Evolutionary conservation across 108 stramenopile genomes (phyloP).

Genomic region (Cyclotella distinguenda): DNA sequence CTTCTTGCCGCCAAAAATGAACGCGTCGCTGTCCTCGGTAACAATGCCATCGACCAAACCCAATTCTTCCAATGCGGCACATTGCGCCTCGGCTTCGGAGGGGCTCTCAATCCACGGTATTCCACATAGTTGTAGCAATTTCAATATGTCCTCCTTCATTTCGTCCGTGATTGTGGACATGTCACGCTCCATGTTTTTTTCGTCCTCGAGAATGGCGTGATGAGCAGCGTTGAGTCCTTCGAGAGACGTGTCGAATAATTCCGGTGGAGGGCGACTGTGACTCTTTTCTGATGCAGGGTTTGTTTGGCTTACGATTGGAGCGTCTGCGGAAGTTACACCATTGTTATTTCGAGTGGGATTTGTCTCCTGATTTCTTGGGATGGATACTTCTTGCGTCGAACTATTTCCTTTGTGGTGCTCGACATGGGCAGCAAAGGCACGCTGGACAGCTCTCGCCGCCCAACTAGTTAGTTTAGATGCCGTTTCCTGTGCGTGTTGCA

Average conservation of each 20-base stretch:
- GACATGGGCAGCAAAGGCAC: constrained; percentile 75
- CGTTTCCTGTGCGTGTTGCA: constrained; percentile 78
- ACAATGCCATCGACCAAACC: constrained; percentile 97
- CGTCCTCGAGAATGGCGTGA: constrained; percentile 37
- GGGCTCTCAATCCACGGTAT: constrained; percentile 96
- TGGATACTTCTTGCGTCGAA: constrained; percentile 13
- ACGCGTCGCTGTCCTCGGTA: constrained; percentile 97
- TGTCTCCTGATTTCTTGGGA: constrained; percentile 6
- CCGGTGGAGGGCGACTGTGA: constrained; percentile 9
- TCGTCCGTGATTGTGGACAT: constrained; percentile 90
- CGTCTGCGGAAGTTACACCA: constrained; percentile 17
- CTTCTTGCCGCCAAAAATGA: constrained; percentile 93
- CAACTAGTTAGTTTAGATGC: constrained; percentile 85
- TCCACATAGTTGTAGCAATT: constrained; percentile 88
- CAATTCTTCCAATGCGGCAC: constrained; percentile 80
- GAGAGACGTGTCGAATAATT: constrained; percentile 42
- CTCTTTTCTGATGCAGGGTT: constrained; percentile 5
- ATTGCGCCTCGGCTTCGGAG: constrained; percentile 98
- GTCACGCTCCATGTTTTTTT: constrained; percentile 69
- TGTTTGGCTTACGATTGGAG: background rate
- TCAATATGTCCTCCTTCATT: constrained; percentile 91
- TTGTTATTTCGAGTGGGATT: constrained; percentile 17
- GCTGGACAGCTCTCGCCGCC: constrained; percentile 90
- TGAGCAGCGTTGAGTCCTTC: constrained; percentile 44
- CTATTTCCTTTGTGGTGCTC: constrained; percentile 36